Base-by-base conservation (phyloP, 257 asterid species). In the Apocynum venetum region DNA sequence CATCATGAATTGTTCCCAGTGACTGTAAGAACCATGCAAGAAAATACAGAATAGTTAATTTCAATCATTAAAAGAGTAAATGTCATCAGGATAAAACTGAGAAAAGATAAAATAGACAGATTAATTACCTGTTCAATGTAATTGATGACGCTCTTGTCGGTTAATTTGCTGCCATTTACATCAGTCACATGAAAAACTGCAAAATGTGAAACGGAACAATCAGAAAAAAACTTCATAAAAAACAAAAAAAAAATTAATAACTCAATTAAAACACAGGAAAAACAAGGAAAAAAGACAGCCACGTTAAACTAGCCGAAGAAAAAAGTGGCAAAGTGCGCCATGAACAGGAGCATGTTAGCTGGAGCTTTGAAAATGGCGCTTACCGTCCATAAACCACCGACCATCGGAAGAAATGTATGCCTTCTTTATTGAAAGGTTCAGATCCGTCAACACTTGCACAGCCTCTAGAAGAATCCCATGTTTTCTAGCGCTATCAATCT, bases 341-440 rank as follows among this genome's bases (percentile, higher is more conserved):
- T 61, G 19, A 25, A 36, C 36, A 6, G 51, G 82, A 76, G 80
- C 77, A 55, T 19, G 71, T 36, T 40, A 80, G 85, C 52, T 7
- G 83, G n/a, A 72, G 15, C 43, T 41, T 49, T 56, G 44, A 40
- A 67, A 44, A 80, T 60, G 41, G 47, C 5, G 41, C 93, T 86
- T 77, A 93, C 99, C 98, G 78, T 96, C 96, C 99, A 96, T 96
- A 89, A 89, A 96, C 99, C 99, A 96, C 83, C 91, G 94, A 0
- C 98, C 98, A 70, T 96, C 99, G 25, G 98, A 96, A 44, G 93
- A 93, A 66, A 96, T 84, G 85, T 96, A 96, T 71, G 97, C 99
- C 79, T 96, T 96, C 86, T 89, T 91, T 3, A 96, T 93, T 13
- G 97, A 93, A 49, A 96, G 93, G 77, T 96, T 96, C 87, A 93